These are phyloP conservation scores for Cladosporium sp. DNA, from an alignment of 2,329 filamentous ascomycete genomes.

Conservation along the genomic window DNA sequence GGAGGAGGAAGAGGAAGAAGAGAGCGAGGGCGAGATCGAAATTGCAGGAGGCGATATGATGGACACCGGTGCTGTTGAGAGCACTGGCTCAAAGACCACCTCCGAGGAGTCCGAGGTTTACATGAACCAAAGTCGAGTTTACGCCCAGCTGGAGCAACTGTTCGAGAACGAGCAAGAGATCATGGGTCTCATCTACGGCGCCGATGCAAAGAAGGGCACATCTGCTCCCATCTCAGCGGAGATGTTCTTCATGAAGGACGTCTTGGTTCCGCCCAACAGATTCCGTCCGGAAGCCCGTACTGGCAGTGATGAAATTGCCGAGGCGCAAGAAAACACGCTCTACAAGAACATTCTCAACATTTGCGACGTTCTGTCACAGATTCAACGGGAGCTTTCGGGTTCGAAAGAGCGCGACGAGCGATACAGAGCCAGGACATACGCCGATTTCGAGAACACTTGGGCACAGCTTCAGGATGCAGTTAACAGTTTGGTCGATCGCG, in stretches of 20 bases:
- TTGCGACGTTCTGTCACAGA: slow-evolving; percentile 68
- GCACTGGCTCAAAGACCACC: slow-evolving; percentile 25
- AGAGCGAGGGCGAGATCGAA: slow-evolving; percentile 28
- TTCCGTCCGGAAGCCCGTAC: slow-evolving; percentile 84
- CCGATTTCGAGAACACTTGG: slow-evolving; percentile 76
- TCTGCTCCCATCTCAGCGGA: slow-evolving; percentile 44
- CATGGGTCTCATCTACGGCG: slow-evolving; percentile 70
- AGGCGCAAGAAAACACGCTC: slow-evolving; percentile 81
- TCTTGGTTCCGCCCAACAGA: slow-evolving; percentile 88
- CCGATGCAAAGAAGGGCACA: slow-evolving; percentile 14
- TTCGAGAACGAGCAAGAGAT: slow-evolving; percentile 87
- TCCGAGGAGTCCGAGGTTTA: slow-evolving; percentile 62
- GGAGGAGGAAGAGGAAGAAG: slow-evolving; percentile 31
- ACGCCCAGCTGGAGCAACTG: slow-evolving; percentile 69
- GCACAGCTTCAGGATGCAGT: slow-evolving; percentile 81
- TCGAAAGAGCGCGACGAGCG: slow-evolving; percentile 41
- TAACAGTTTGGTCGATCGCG: slow-evolving; percentile 87
- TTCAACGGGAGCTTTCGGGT: slow-evolving; percentile 64
- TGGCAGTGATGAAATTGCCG: slow-evolving; percentile 74
- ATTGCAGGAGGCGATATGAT: slow-evolving; percentile 50
- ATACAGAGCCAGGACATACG: slow-evolving; percentile 59
- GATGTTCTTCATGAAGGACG: slow-evolving; percentile 88
- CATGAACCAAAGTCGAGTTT: slow-evolving; percentile 77
- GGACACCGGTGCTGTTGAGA: slow-evolving; percentile 44
- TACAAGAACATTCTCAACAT: slow-evolving; percentile 80